Conservation (phyloP, 305 asterid genomes). For the Fraxinus sp. region DNA sequence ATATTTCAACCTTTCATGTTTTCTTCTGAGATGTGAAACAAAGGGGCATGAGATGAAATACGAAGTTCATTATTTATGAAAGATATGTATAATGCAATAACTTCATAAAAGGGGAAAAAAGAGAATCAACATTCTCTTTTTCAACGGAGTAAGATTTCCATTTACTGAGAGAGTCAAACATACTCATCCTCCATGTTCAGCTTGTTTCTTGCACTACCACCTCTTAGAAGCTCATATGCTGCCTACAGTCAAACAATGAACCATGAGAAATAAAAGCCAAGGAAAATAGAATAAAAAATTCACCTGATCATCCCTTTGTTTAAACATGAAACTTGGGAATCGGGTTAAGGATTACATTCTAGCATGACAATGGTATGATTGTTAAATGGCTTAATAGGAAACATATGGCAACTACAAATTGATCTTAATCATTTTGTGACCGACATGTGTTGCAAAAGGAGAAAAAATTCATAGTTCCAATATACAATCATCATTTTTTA, state of each 20-base stretch:
- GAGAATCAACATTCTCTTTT: neutral
- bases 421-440: neutral
- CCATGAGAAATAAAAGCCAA: conserved; percentile 27
- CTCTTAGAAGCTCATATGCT: conserved; percentile 67
- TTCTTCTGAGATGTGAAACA: conserved; percentile 12
- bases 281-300: conserved; percentile 4
- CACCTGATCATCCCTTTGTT: conserved; percentile 2
- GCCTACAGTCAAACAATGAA: conserved; percentile 46
- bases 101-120: conserved; percentile 9
- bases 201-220: conserved; percentile 61
- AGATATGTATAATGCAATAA: neutral
- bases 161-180: conserved; percentile 36
- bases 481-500: conserved; percentile 4
- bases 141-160: conserved; percentile 7
- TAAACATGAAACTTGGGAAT: conserved; percentile 3
- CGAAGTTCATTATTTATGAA: conserved; percentile 7
- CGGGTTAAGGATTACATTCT: neutral
- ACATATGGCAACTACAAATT: conserved; percentile 14
- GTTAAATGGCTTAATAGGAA: conserved; percentile 13
- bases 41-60: neutral
- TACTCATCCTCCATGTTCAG: conserved; percentile 79
- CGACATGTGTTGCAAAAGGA: neutral
- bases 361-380: conserved; percentile 15
- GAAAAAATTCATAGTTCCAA: neutral
- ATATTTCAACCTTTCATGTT: conserved; percentile 1